phyloP scores from a whole-genome alignment of 495 filamentous ascomycete genomes.

The Bathelium albidoporum region DNA sequence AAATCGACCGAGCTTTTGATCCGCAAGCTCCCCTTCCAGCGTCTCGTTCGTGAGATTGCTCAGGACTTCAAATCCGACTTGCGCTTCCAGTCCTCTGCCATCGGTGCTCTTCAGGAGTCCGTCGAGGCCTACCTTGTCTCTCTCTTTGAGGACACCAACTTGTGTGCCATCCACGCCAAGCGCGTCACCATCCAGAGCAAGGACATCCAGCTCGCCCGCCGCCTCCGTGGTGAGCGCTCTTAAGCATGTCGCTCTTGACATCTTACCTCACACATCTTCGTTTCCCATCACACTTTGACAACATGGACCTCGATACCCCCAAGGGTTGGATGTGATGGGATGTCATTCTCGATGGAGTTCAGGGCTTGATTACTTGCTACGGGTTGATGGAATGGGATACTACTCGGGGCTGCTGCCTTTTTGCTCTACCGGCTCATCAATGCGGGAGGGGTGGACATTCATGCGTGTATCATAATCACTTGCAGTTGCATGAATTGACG shows the following conservation, averaged over 20 bases:
- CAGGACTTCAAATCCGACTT: constrained; percentile 99
- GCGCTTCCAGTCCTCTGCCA: constrained; percentile 99
- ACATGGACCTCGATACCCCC: constrained; percentile 12
- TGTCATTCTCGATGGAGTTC: constrained; percentile 16
- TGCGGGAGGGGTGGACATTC: constrained; percentile 6
- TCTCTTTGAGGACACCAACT: constrained; percentile 99
- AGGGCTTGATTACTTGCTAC: background rate
- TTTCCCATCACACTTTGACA: constrained; percentile 11
- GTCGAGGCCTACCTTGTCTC: constrained; percentile 99
- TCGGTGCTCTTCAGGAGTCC: constrained; percentile 99
- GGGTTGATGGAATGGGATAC: constrained; percentile 13
- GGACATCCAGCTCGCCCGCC: constrained; percentile 28
- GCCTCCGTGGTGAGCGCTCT: constrained; percentile 28
- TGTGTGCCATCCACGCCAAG: constrained; percentile 99
- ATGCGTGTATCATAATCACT: constrained; percentile 24
- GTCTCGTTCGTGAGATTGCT: constrained; percentile 98
- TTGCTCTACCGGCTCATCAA: constrained; percentile 12
- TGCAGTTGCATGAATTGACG: constrained; percentile 15
- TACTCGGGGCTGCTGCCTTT: background rate
- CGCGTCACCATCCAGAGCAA: constrained; percentile 49
- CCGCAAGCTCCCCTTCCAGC: constrained; percentile 99
- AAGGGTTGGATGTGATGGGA: constrained; percentile 19
- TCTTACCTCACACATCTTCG: constrained; percentile 9
- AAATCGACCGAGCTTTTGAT: constrained; percentile 99
- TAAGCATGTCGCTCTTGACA: constrained; percentile 12